Base-by-base conservation (phyloP, 495 filamentous ascomycete species). In the Penicillium parvum region DNA sequence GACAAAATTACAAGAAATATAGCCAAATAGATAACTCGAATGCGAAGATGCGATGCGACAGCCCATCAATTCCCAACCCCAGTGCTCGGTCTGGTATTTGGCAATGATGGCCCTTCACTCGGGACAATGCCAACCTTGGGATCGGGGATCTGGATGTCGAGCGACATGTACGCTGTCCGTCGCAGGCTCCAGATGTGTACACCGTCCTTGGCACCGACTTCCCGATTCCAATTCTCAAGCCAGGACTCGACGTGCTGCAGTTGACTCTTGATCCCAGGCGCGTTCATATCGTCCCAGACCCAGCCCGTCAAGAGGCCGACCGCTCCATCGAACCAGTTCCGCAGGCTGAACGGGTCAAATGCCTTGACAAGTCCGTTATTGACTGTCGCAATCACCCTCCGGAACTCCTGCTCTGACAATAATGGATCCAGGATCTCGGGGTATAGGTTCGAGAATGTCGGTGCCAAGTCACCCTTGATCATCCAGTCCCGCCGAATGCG, bases 401-500 rank as follows among this genome's bases (percentile, higher is more conserved):
- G 79, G 55, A 96, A 96, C 52, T 88, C 85, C 41, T 82, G 76
- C 50, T 92, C 87, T 12, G 84, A 79, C 4, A 92, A 62, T 30
- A 86, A 77, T 2, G 90, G 88, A 46, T 95, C 88, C 9, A 99
- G 69, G 41, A 97, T 94, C 51, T 97, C 92, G 0, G 92, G 92
- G 50, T 97, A 99, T 1, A 95, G 75, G 48, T 95, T 96, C 5
- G 86, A 90, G 55, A 90, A 96, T 0, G 86, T 85, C 12, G 92
- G 92, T 6, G 90, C 89, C n/a, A 96, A 69, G 60, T 99, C 92
- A 4, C 90, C 94, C 29, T 78, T 76, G 15, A 86, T 59, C 74
- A 96, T 83, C 86, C 89, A 99, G 61, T 97, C 92, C 17, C 92
- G 75, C 17, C 79, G 75, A 37, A 99, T 84, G 1, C 92, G 84